Base-by-base conservation (phyloP, 495 filamentous ascomycete genomes). In the Penicillium canariense region DNA sequence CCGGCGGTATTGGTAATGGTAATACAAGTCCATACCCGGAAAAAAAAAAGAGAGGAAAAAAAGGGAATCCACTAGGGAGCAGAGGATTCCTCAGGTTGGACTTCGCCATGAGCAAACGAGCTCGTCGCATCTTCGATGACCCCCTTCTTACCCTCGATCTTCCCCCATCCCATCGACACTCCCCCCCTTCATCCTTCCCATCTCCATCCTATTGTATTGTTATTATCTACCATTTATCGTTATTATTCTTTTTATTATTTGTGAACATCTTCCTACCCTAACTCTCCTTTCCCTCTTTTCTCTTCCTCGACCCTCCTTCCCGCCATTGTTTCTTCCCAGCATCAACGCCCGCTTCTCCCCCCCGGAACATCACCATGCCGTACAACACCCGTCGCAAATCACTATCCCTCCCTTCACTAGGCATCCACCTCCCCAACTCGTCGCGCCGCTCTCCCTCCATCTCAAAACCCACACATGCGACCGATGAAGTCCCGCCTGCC, bases 341-440 rank as follows among this genome's bases (percentile, higher is more conserved):
- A 12, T 22, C 17, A 7, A 20, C 31, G 28, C 20, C 28, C 46
- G 46, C 46, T 18, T 48, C 30, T 12, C 8, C 28, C 5, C 2
- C 30, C 31, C 23, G 22, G 22, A 36, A 56, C 68, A 83, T 49
- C 58, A 60, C 56, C 62, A 96, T 96, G 91, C 90, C 91, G 58
- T 97, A 97, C 82, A 96, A 98, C 73, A 98, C 94, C 56, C 88
- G 94, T 74, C 87, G 94, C 72, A 98, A 97, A 77, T 96, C 91
- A 67, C 74, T 98, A 65, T 98, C 94, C 27, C 79, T 98, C 59
- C 89, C 91, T 18, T 92, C 90, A 54, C 82, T 97, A 59, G 94
- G 94, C 67, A 96, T 97, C 57, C 90, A 93, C 62, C 75, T 98
- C 43, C 94, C 91, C 44, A 86, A 87, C 65, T 82, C 85, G 54